Evolutionary conservation across 768 basidiomycete species (phyloP).

Genomic region (Lactifluus piperatus): DNA sequence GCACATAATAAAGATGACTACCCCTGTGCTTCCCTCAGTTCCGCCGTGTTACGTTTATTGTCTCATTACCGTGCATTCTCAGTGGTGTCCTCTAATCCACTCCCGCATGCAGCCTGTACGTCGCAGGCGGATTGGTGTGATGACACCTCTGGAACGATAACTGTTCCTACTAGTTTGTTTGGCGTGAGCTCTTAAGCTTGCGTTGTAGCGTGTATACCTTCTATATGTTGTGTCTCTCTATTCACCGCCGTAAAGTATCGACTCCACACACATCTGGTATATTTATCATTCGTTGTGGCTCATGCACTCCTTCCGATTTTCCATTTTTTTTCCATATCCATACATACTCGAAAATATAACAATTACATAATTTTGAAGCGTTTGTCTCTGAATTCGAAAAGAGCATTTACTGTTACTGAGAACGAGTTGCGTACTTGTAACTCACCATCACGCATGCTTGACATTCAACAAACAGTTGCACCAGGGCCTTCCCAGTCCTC

Average conservation of each 20-base stretch:
- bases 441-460: too few species aligned
- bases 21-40: not conserved
- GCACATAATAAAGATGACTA: constrained; percentile 7
- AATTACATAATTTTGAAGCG: constrained; percentile 1
- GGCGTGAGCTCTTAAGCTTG: constrained; percentile 2
- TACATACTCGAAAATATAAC: constrained; percentile 6
- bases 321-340: not conserved
- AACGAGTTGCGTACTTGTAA: too few species aligned
- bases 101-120: not conserved
- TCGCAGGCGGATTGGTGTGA: constrained; percentile 1
- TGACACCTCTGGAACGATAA: constrained; percentile 2
- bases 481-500: too few species aligned
- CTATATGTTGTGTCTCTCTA: not conserved
- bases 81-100: not conserved
- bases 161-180: constrained; percentile 16
- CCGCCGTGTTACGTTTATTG: not conserved
- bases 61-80: not conserved
- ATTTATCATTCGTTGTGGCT: constrained; percentile 9
- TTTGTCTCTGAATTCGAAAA: too few species aligned
- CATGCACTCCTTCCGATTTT: not conserved
- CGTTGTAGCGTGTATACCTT: constrained; percentile 12
- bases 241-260: not conserved
- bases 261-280: not conserved
- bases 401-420: too few species aligned
- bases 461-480: too few species aligned